phyloP scores from a whole-genome alignment of 257 asterid genomes.

The Lycium barbarum region DNA sequence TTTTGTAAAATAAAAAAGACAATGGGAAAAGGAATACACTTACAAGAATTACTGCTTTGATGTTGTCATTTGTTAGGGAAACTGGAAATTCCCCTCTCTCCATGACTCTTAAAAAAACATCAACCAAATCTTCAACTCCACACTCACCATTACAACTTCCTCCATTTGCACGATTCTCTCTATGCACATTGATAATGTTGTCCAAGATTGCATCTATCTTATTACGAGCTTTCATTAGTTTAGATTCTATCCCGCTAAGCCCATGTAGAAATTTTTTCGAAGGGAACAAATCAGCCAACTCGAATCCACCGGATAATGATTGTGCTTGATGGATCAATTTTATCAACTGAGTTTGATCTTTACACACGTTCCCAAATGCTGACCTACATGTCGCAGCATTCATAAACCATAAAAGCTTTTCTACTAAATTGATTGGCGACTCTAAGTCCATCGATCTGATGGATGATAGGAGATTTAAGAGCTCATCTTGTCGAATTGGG shows the following conservation, averaged over 20 bases:
- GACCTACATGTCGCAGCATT: slow-evolving; percentile 15
- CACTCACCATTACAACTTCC: neutral
- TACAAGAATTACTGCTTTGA: slow-evolving; percentile 1
- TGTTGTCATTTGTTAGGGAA: neutral
- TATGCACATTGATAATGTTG: neutral
- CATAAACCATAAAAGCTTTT: slow-evolving; percentile 17
- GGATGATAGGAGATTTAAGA: neutral
- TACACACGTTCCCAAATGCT: slow-evolving; percentile 13
- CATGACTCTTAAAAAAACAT: neutral
- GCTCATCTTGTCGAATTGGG: slow-evolving; percentile 9
- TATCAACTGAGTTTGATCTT: neutral
- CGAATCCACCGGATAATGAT: neutral
- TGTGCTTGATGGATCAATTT: slow-evolving; percentile 9
- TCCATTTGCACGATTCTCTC: neutral
- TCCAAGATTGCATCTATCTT: neutral
- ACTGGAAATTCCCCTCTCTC: neutral
- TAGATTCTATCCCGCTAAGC: neutral
- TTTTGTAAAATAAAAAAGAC: neutral
- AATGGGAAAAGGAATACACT: neutral
- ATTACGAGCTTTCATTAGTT: neutral
- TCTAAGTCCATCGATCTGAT: neutral
- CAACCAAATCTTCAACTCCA: neutral
- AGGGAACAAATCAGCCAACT: neutral
- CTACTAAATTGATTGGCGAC: neutral
- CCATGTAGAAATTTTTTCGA: neutral